Conservation (phyloP, 192 early-diverging fungal species). For the Lobulomyces angularis region DNA sequence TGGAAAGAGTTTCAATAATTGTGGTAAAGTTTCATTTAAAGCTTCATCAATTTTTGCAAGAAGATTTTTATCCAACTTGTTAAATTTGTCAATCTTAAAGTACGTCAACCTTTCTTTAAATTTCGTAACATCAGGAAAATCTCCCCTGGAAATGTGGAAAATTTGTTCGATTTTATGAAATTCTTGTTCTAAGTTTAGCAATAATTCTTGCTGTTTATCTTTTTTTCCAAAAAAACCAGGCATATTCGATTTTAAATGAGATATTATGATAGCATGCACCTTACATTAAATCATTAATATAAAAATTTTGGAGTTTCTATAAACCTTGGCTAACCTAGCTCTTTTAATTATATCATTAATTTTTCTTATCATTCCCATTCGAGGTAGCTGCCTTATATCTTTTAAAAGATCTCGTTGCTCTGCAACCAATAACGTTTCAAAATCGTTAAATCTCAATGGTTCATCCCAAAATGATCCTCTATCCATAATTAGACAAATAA, state of each 20-base stretch:
- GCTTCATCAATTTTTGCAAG: slow-evolving; percentile 60
- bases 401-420: slow-evolving; percentile 68
- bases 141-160: slow-evolving; percentile 61
- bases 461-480: slow-evolving; percentile 61
- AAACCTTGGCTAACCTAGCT: slow-evolving; percentile 53
- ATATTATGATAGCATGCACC: slow-evolving; percentile 76
- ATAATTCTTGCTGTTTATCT: slow-evolving; percentile 57
- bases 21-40: slow-evolving; percentile 56
- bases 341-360: slow-evolving; percentile 88
- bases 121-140: slow-evolving; percentile 69
- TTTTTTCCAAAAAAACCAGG: slow-evolving; percentile 71
- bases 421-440: slow-evolving; percentile 46
- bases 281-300: slow-evolving; percentile 8
- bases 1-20: slow-evolving; percentile 67
- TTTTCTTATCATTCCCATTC: slow-evolving; percentile 70
- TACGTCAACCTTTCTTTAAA: slow-evolving; percentile 54
- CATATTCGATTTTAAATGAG: slow-evolving; percentile 71
- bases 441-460: slow-evolving; percentile 60
- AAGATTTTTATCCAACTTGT: slow-evolving; percentile 58
- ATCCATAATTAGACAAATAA: background rate
- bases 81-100: slow-evolving; percentile 74
- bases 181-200: slow-evolving; percentile 59
- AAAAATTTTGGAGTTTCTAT: slow-evolving; percentile 8
- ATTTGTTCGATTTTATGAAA: slow-evolving; percentile 59
- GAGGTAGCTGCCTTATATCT: slow-evolving; percentile 59